Evolutionary conservation across 768 basidiomycete species (phyloP), one percentile per base, ranked within the genome.

Genomic region (Pleurotus eryngii): DNA sequence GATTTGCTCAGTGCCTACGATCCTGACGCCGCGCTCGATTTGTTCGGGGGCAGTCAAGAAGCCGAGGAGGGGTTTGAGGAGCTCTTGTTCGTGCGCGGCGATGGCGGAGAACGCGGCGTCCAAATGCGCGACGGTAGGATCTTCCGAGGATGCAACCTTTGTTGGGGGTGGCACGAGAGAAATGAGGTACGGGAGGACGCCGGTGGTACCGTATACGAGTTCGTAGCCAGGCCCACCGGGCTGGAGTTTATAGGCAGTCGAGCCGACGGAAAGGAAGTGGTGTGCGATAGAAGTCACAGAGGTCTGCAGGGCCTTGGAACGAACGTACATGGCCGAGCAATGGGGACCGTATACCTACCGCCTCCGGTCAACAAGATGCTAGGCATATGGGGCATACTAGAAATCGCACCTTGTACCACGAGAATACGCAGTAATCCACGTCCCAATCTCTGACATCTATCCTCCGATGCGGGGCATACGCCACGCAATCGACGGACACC

Each of bases 401-500:
- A 35, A 50, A 4, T 42, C 67, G 9, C 47, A 86, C 90, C 81
- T 91, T 92, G 75, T 91, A 92, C 63, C 85, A 79, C 0, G 88
- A 83, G 67, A 90, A 85, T 50, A 83, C 81, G 48, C 78, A 81
- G 64, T 83, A 90, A 61, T 93, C 88, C 37, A 90, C 76, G 54
- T 90, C 89, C 90, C 89, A 92, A 48, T 79, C 83, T 57, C 77
- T 80, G 14, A 90, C 89, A 61, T 92, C 84, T 27, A 92, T 82
- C 56, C 72, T 69, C 12, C 87, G 75, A 64, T 92, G 89, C 0
- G 89, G 89, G 3, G 87, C 87, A 61, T 87, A 90, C 2, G 89
- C 89, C 2, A 92, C 90, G 59, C 89, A 90, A 63, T 92, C 90
- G 2, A 91, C 76, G 0, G 78, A 81, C 12, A 90, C 74, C 67